phyloP scores from a whole-genome alignment of 768 basidiomycete species.

The Boletus vinaceobasis region DNA sequence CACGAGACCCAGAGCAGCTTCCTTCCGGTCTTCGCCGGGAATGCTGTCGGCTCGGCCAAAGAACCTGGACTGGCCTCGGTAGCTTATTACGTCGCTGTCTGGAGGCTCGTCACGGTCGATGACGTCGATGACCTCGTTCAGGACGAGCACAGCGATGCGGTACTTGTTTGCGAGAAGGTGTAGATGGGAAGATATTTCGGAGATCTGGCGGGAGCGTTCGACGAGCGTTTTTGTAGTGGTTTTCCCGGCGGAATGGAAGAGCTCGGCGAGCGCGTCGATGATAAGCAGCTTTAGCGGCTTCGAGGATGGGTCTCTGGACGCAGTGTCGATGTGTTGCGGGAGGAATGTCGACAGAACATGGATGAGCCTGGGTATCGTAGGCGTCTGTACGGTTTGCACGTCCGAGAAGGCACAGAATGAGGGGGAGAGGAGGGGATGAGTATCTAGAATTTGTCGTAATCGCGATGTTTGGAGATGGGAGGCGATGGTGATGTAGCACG shows the following conservation, averaged over 20 bases:
- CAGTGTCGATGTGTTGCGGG: constrained; percentile 46
- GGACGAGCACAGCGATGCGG: constrained; percentile 69
- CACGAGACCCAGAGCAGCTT: constrained; percentile 81
- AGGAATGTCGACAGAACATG: constrained; percentile 53
- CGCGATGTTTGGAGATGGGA: constrained; percentile 65
- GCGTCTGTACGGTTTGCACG: constrained; percentile 59
- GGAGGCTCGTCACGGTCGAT: constrained; percentile 39
- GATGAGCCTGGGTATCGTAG: constrained; percentile 52
- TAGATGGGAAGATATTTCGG: constrained; percentile 62
- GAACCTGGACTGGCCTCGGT: constrained; percentile 71
- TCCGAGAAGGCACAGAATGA: constrained; percentile 47
- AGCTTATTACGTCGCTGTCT: constrained; percentile 41
- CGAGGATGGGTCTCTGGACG: constrained; percentile 25
- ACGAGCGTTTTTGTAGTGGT: constrained; percentile 60
- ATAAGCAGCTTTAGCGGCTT: constrained; percentile 76
- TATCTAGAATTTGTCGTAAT: constrained; percentile 59
- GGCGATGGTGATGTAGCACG: constrained; percentile 77
- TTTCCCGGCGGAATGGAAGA: constrained; percentile 67
- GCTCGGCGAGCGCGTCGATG: constrained; percentile 84
- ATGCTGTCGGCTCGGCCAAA: constrained; percentile 65
- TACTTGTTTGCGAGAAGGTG: constrained; percentile 66
- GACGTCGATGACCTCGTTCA: constrained; percentile 90
- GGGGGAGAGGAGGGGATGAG: constrained; percentile 45
- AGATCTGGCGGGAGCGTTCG: constrained; percentile 69
- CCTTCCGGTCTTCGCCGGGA: constrained; percentile 60